phyloP scores from a whole-genome alignment of 306 rosid species.

The Inga leiocalycina region DNA sequence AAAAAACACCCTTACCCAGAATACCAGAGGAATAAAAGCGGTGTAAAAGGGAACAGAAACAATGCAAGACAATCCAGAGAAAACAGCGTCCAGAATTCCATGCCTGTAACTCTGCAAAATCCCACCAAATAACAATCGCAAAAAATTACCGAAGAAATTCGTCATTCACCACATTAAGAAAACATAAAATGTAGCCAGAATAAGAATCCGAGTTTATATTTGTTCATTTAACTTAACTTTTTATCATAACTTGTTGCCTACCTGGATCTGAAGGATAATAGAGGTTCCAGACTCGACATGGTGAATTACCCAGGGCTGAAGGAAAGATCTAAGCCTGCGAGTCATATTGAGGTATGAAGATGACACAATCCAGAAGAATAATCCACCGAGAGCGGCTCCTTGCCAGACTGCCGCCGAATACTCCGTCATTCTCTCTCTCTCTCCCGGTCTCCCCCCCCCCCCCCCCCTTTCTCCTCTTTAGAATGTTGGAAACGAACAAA shows the following conservation, averaged over 20 bases:
- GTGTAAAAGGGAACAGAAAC: slow-evolving; percentile 97
- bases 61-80: slow-evolving; percentile 76
- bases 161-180: neutral
- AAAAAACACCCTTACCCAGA: slow-evolving; percentile 63
- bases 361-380: slow-evolving; percentile 58
- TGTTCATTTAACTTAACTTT: neutral
- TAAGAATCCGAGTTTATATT: slow-evolving; percentile 13
- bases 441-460: neutral
- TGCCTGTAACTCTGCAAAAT: slow-evolving; percentile 57
- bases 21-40: slow-evolving; percentile 89
- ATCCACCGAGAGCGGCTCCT: slow-evolving; percentile 61
- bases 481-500: slow-evolving; percentile 27
- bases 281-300: slow-evolving; percentile 63
- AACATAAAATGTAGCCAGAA: slow-evolving; percentile 2
- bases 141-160: neutral
- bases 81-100: slow-evolving; percentile 69
- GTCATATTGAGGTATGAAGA: slow-evolving; percentile 72
- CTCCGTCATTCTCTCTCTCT: slow-evolving; percentile 54
- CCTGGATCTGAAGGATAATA: slow-evolving; percentile 82
- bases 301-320: slow-evolving; percentile 71
- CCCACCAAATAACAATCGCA: neutral
- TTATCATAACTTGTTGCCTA: slow-evolving; percentile 21
- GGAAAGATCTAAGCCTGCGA: slow-evolving; percentile 71
- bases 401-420: slow-evolving; percentile 62
- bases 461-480: no score